Conservation (phyloP, 495 filamentous ascomycete genomes). For the Polyplosphaeria fusca region DNA sequence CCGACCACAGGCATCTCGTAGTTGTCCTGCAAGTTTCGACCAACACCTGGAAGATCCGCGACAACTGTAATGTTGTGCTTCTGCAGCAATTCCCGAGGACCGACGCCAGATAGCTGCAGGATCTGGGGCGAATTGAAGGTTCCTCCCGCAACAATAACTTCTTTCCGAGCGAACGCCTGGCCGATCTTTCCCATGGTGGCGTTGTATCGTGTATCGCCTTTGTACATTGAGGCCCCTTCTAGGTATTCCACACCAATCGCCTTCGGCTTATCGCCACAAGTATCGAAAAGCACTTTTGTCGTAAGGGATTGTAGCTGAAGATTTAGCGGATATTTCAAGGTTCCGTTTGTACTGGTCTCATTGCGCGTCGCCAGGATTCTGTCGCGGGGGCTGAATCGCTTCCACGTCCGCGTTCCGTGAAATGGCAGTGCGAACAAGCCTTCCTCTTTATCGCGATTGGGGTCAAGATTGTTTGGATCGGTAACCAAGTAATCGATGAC, state of each 20-base stretch:
- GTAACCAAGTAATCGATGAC: background rate
- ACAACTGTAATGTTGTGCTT: constrained; percentile 50
- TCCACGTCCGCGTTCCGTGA: background rate
- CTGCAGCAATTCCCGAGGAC: constrained; percentile 48
- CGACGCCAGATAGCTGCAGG: constrained; percentile 61
- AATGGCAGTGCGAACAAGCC: constrained; percentile 13
- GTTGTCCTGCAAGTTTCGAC: constrained; percentile 64
- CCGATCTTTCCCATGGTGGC: constrained; percentile 45
- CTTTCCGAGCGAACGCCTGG: constrained; percentile 48
- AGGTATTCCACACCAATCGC: constrained; percentile 63
- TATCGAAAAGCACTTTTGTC: constrained; percentile 57
- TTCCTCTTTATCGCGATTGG: constrained; percentile 38
- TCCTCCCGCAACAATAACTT: constrained; percentile 64
- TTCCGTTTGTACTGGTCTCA: constrained; percentile 43
- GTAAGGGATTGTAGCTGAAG: constrained; percentile 56
- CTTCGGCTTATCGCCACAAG: constrained; percentile 41
- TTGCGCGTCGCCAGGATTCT: background rate
- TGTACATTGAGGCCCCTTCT: constrained; percentile 55
- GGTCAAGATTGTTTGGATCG: background rate
- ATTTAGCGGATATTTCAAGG: constrained; percentile 40
- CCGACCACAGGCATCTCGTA: constrained; percentile 54
- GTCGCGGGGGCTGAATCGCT: background rate
- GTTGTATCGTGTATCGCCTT: constrained; percentile 47
- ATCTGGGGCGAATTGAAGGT: constrained; percentile 59
- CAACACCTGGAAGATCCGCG: constrained; percentile 56